phyloP scores from a whole-genome alignment of 768 basidiomycete species.

The Tricholoma sp. region DNA sequence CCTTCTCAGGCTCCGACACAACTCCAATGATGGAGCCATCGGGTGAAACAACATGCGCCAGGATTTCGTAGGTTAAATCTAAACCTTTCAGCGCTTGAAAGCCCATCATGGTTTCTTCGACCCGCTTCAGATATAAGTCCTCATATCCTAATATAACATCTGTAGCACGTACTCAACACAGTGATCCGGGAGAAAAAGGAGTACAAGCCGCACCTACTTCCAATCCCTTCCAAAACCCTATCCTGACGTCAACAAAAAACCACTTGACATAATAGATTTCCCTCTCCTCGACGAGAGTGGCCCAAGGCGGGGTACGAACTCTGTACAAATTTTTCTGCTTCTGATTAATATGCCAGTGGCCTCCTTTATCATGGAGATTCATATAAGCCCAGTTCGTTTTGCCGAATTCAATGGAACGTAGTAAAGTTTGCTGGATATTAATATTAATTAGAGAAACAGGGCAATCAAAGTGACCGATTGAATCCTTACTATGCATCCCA shows the following conservation, averaged over 20 bases:
- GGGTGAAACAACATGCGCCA: slow-evolving; percentile 27
- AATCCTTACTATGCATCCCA: slow-evolving; percentile 18
- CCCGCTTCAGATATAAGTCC: slow-evolving; percentile 14
- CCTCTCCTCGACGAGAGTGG: slow-evolving; percentile 27
- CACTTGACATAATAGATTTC: slow-evolving; percentile 30
- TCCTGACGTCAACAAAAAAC: slow-evolving; percentile 21
- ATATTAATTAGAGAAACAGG: not conserved
- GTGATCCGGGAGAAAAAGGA: not conserved
- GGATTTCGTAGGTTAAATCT: slow-evolving; percentile 31
- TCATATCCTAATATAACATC: slow-evolving; percentile 30
- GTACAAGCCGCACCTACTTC: slow-evolving; percentile 26
- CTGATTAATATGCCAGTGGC: slow-evolving; percentile 24
- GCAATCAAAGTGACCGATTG: not conserved
- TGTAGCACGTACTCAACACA: slow-evolving; percentile 7
- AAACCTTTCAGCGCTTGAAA: slow-evolving; percentile 23
- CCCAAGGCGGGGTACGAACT: slow-evolving; percentile 31
- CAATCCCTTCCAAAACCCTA: slow-evolving; percentile 33
- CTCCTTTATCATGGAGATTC: slow-evolving; percentile 18
- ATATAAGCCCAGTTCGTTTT: slow-evolving; percentile 33
- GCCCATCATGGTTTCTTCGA: slow-evolving; percentile 28
- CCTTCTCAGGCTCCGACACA: slow-evolving; percentile 31
- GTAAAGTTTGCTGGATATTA: slow-evolving; percentile 20
- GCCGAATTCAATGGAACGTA: slow-evolving; percentile 27
- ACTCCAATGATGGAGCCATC: slow-evolving; percentile 29
- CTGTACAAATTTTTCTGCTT: slow-evolving; percentile 16